Evolutionary conservation across 2,329 filamentous ascomycete species (phyloP).

Genomic region (Scedosporium boydii): DNA sequence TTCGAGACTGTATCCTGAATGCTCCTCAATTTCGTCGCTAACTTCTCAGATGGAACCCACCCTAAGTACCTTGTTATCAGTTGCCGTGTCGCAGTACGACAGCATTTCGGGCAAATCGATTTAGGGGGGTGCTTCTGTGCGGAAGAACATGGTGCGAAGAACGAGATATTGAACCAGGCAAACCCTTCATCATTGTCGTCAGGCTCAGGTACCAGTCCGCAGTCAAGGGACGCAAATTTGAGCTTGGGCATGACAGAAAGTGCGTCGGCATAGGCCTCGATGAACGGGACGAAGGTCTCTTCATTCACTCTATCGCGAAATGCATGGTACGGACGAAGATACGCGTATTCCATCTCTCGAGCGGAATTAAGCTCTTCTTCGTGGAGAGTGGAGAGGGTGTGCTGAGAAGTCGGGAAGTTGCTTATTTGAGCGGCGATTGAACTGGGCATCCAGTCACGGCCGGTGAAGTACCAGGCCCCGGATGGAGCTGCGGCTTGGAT

Average conservation of each 20-base stretch:
- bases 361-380: neutral
- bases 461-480: neutral
- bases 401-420: neutral
- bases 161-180: neutral
- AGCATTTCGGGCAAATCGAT: neutral
- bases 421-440: neutral
- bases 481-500: neutral
- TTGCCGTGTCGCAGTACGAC: neutral
- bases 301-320: neutral
- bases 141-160: neutral
- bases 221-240: neutral
- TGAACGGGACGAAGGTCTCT: neutral
- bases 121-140: neutral
- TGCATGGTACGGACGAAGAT: neutral
- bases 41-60: neutral
- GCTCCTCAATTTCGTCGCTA: neutral
- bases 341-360: neutral
- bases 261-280: neutral
- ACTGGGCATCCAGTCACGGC: neutral
- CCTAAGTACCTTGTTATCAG: neutral
- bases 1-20: neutral
- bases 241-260: neutral
- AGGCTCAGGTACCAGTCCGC: neutral
- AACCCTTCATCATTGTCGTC: neutral
- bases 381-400: neutral